Evolutionary conservation across 2,329 filamentous ascomycete species (phyloP).

Genomic region (Pseudogymnoascus sp.): DNA sequence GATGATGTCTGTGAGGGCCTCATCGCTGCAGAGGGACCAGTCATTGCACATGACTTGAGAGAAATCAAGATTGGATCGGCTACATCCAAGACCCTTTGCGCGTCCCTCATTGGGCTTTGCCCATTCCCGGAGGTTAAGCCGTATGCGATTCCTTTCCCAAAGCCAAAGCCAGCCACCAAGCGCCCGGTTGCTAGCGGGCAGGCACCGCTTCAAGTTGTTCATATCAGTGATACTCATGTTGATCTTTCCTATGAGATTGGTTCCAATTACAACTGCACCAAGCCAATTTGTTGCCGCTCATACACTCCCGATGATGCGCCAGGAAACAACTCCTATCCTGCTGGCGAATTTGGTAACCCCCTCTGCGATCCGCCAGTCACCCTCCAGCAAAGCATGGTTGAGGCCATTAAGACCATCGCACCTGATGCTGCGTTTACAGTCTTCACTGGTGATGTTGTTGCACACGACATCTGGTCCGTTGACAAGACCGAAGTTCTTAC

Average conservation of each 20-base stretch:
- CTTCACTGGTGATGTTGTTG: slow-evolving; percentile 31
- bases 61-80: slow-evolving; percentile 41
- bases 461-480: slow-evolving; percentile 19
- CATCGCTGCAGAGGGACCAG: slow-evolving; percentile 45
- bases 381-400: slow-evolving; percentile 35
- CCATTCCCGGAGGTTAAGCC: slow-evolving; percentile 29
- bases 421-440: slow-evolving; percentile 28
- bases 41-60: slow-evolving; percentile 44
- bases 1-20: slow-evolving; percentile 36
- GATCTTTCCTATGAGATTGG: slow-evolving; percentile 35
- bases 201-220: slow-evolving; percentile 33
- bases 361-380: slow-evolving; percentile 33
- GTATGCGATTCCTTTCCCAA: slow-evolving; percentile 30
- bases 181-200: slow-evolving; percentile 32
- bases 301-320: slow-evolving; percentile 32
- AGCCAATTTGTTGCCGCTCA: slow-evolving; percentile 36
- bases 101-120: slow-evolving; percentile 41
- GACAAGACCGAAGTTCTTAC: slow-evolving; percentile 26
- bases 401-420: slow-evolving; percentile 30
- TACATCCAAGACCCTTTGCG: slow-evolving; percentile 46
- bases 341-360: slow-evolving; percentile 33
- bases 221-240: slow-evolving; percentile 38
- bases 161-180: slow-evolving; percentile 27
- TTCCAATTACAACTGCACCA: slow-evolving; percentile 35
- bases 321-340: slow-evolving; percentile 32